These are phyloP conservation scores for Fagopyrum homotropicum DNA, from an alignment of 148 eudicot species.

Conservation along the genomic window DNA sequence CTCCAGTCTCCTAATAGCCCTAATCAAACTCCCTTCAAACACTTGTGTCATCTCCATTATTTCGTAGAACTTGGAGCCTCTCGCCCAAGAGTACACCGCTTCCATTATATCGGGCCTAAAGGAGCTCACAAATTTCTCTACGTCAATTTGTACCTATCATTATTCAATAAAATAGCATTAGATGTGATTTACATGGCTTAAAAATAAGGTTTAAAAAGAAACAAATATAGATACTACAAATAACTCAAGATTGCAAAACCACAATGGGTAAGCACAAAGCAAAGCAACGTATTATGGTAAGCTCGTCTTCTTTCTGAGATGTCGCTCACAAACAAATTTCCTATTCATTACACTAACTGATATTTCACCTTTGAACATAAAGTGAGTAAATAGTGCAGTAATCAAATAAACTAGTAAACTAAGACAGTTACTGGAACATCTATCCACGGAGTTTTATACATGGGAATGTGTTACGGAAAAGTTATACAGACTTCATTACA, in stretches of 20 bases:
- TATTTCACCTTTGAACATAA: no score
- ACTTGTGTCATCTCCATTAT: slow-evolving; percentile 91
- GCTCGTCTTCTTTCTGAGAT: no score
- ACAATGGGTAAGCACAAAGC: neutral
- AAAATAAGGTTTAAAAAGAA: neutral
- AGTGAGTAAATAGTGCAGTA: no score
- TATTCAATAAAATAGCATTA: neutral
- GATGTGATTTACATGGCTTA: neutral
- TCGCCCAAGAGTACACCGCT: slow-evolving; percentile 89
- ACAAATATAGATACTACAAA: neutral
- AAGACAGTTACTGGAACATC: no score
- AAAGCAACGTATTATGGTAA: neutral
- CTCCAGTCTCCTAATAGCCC: slow-evolving; percentile 94
- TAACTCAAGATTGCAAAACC: neutral
- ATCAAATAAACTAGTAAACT: no score
- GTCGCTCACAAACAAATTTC: no score
- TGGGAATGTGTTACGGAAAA: no score
- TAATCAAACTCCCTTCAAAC: slow-evolving; percentile 87
- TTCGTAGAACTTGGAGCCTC: slow-evolving; percentile 83
- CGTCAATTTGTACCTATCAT: slow-evolving; percentile 74
- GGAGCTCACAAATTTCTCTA: slow-evolving; percentile 78
- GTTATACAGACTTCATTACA: no score
- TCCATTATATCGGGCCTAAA: slow-evolving; percentile 94
- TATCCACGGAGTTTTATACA: no score
- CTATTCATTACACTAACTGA: no score